Conservation (phyloP, 140 eudicot species). For the Cichorium intybus region DNA sequence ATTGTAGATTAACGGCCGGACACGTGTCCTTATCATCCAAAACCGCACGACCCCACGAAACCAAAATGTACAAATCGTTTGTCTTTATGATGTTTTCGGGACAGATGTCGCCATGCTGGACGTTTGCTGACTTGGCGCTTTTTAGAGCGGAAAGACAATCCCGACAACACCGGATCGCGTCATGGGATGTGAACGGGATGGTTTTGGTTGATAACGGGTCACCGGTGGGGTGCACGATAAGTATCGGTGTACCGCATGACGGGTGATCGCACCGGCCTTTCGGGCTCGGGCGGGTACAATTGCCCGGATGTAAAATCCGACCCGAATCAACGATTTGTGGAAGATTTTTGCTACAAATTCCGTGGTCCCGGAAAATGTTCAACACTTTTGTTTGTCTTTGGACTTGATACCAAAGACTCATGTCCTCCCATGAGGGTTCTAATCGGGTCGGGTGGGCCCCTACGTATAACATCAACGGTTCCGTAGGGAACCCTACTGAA, state of each 20-base stretch:
- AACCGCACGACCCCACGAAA: slow-evolving; percentile 88
- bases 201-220: slow-evolving; percentile 45
- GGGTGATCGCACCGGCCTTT: slow-evolving; percentile 74
- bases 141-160: slow-evolving; percentile 74
- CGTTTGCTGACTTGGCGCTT: slow-evolving; percentile 59
- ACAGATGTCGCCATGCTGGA: slow-evolving; percentile 87
- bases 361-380: slow-evolving; percentile 61
- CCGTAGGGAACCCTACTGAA: slow-evolving; percentile 56
- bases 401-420: slow-evolving; percentile 95
- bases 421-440: slow-evolving; percentile 91
- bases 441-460: slow-evolving; percentile 84
- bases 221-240: slow-evolving; percentile 69
- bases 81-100: slow-evolving; percentile 66
- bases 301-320: slow-evolving; percentile 68
- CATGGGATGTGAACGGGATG: slow-evolving; percentile 57
- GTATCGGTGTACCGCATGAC: slow-evolving; percentile 81
- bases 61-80: slow-evolving; percentile 37
- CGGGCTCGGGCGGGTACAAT: slow-evolving; percentile 57
- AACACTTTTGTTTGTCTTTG: slow-evolving; percentile 89
- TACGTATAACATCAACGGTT: slow-evolving; percentile 52
- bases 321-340: slow-evolving; percentile 71
- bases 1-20: slow-evolving; percentile 74
- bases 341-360: slow-evolving; percentile 63
- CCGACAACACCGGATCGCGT: slow-evolving; percentile 75
- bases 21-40: slow-evolving; percentile 80